These are phyloP conservation scores for Penicillium occitanis DNA, from an alignment of 2,329 filamentous ascomycete genomes.

Conservation along the genomic window DNA sequence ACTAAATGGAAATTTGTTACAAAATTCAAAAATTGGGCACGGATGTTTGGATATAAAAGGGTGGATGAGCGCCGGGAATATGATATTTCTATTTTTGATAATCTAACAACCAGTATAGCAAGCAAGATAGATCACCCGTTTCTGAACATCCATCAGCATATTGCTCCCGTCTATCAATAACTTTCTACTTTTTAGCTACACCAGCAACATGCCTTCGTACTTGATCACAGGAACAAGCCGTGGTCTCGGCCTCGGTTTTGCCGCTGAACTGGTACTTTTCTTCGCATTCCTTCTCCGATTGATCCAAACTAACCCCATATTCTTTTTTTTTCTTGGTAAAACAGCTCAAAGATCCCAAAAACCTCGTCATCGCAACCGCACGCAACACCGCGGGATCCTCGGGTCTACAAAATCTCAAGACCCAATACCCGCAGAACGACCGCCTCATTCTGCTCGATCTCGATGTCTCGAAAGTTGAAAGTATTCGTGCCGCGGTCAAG, in stretches of 20 bases:
- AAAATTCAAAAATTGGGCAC: background rate
- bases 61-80: background rate
- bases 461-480: conserved; percentile 7
- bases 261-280: conserved; percentile 5
- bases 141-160: background rate
- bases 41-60: background rate
- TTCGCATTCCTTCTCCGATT: too few species aligned
- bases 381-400: background rate
- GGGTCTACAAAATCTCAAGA: conserved; percentile 10
- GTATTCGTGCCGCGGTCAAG: conserved; percentile 6
- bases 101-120: background rate
- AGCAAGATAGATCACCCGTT: background rate
- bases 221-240: conserved; percentile 17
- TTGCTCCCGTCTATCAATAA: too few species aligned
- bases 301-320: background rate
- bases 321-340: too few species aligned
- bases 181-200: background rate
- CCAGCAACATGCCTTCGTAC: conserved; percentile 15
- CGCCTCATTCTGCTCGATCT: conserved; percentile 8
- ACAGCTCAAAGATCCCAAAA: conserved; percentile 10
- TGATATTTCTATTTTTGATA: background rate
- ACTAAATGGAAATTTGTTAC: too few species aligned
- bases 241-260: conserved; percentile 8
- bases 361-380: conserved; percentile 14
- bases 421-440: background rate